Evolutionary conservation across 164 flowering plant genomes (phyloP).

Genomic region (Litsea cubeba): DNA sequence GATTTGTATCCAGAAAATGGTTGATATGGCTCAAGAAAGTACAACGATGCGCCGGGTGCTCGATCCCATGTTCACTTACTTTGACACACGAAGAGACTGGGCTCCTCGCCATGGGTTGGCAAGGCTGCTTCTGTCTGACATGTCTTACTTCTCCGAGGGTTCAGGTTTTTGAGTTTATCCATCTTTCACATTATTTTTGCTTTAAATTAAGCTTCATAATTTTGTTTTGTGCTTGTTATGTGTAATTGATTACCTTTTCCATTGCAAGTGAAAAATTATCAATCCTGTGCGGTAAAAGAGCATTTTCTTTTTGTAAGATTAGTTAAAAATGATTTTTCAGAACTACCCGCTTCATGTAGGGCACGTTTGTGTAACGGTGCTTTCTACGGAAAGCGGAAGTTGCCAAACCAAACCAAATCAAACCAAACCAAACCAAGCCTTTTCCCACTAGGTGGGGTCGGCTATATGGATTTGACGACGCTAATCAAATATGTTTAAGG

Average conservation of each 20-base stretch:
- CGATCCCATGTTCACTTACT: slow-evolving; percentile 81
- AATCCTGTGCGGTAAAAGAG: not conserved
- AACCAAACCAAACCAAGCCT: no score
- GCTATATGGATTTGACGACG: no score
- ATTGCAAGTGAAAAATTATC: not conserved
- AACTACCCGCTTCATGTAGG: not conserved
- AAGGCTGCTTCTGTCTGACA: slow-evolving; percentile 61
- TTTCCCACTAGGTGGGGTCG: no score
- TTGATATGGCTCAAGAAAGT: slow-evolving; percentile 78
- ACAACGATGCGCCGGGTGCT: slow-evolving; percentile 73
- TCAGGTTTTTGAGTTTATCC: slow-evolving; percentile 37
- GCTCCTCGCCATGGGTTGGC: slow-evolving; percentile 63
- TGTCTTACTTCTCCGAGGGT: slow-evolving; percentile 58
- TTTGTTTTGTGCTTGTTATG: not conserved
- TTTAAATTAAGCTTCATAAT: not conserved
- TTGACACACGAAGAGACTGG: slow-evolving; percentile 75
- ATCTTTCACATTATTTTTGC: not conserved
- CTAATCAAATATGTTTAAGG: no score
- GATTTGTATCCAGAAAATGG: slow-evolving; percentile 83
- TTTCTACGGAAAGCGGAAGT: no score
- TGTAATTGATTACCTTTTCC: no score
- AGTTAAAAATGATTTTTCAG: not conserved
- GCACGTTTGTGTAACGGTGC: no score
- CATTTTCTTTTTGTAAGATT: not conserved
- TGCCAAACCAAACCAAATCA: no score